Conservation (phyloP, 805 yeast species). For the Wickerhamomyces subpelliculosus region DNA sequence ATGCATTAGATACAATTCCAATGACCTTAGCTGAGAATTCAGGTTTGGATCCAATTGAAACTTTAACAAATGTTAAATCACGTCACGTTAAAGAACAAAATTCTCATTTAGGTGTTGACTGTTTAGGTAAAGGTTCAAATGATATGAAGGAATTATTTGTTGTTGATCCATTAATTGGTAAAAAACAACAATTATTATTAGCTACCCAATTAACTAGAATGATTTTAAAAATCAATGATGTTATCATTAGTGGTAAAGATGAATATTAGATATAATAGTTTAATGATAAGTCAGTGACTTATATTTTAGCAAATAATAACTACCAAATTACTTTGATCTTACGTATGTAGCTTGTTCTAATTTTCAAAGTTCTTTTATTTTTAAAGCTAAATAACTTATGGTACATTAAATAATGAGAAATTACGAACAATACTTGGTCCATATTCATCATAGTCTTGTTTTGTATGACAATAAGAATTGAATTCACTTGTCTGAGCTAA, state of each 20-base stretch:
- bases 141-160: slow-evolving; percentile 94
- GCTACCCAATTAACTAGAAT: slow-evolving; percentile 97
- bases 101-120: slow-evolving; percentile 84
- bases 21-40: slow-evolving; percentile 96
- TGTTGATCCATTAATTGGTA: slow-evolving; percentile 95
- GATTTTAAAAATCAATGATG: slow-evolving; percentile 96
- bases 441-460: slow-evolving; percentile 93
- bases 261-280: slow-evolving; percentile 42
- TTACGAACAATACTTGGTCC: slow-evolving; percentile 98
- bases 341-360: too few relatives aligned
- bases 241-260: slow-evolving; percentile 83
- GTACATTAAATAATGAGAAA: slow-evolving; percentile 89
- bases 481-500: slow-evolving; percentile 97
- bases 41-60: slow-evolving; percentile 90
- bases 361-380: not conserved
- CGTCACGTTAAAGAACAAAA: slow-evolving; percentile 71
- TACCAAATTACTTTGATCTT: too few relatives aligned
- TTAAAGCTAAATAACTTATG: slow-evolving; percentile 33
- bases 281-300: not conserved
- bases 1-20: slow-evolving; percentile 87
- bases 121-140: slow-evolving; percentile 79
- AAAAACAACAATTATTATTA: slow-evolving; percentile 88
- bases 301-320: not conserved
- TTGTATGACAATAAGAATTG: slow-evolving; percentile 93
- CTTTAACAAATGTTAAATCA: slow-evolving; percentile 76